Evolutionary conservation across 768 basidiomycete species (phyloP), one percentile per base, ranked within the genome.

Genomic region (Pilatotrama ljubarskyi): DNA sequence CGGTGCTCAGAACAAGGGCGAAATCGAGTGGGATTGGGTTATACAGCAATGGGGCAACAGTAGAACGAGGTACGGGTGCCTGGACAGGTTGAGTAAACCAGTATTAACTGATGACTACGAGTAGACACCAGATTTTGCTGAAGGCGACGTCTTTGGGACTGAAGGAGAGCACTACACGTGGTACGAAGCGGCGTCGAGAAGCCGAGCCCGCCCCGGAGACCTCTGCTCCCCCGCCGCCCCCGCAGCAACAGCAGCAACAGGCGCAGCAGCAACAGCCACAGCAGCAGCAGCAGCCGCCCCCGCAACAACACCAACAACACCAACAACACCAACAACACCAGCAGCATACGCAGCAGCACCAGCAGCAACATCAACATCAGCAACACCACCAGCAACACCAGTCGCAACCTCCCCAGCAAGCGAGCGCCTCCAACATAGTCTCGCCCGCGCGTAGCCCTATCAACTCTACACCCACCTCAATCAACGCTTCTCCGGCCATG

Each of bases 1-100:
- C 29, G 77, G 68, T 15, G 69, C 78, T 5, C 69, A 70, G 40
- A 63, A 66, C 43, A 77, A 79, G 52, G 83, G 84, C 13, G 86
- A 88, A 59, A 85, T 88, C 40, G 87, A 89, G 51, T 93, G 91
- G 91, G 91, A 92, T 70, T 84, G 85, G 76, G 80, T 93, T 22
- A 83, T 86, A 51, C 77, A 77, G 49, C 82, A 88, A 66, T 92
- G 88, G 85, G 91, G 91, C 4, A 81, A 80, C 61, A 83, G 83
- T 38, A 79, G 91, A 54, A 86, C 91, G 55, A 84, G 88, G 91
- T 89, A 62, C 48, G 75, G 11, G 15, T 4, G 13, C 9, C 25
- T 11, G 17, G 38, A 14, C 44, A 14, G 2, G 6, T 43, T 17
- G 24, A 36, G 18, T 44, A 10, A 47, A 3, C 11, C 20, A 41